Evolutionary conservation across 345 rosid genomes (phyloP).

Genomic region (Gossypium sturtianum): DNA sequence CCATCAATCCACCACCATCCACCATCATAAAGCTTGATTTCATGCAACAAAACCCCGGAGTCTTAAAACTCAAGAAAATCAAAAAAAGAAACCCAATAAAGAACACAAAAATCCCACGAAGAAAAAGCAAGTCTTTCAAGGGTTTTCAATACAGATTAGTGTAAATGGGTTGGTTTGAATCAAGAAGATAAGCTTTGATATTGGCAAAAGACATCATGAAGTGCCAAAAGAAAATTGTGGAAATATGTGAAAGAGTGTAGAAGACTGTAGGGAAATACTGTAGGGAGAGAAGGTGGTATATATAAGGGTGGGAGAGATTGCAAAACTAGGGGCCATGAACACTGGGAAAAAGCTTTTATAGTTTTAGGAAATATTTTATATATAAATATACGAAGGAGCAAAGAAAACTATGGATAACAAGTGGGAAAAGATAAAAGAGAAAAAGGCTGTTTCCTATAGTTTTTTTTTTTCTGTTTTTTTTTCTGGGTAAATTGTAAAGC

Average conservation of each 20-base stretch:
- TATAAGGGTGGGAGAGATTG: conserved; percentile 6
- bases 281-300: neutral
- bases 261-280: neutral
- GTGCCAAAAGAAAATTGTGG: neutral
- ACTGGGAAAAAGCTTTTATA: neutral
- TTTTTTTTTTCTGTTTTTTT: too few species aligned
- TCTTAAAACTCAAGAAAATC: neutral
- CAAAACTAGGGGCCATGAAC: conserved; percentile 57
- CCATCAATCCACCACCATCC: conserved; percentile 32
- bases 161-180: neutral
- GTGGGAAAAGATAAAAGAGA: neutral
- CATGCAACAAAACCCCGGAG: neutral
- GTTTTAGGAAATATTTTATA: too few species aligned
- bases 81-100: neutral
- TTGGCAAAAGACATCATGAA: neutral
- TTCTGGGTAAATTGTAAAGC: neutral
- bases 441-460: neutral
- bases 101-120: neutral
- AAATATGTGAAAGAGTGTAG: neutral
- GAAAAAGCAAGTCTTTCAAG: neutral
- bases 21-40: conserved; percentile 15
- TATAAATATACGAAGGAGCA: neutral
- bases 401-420: neutral
- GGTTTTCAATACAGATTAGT: neutral
- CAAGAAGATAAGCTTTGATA: neutral